Evolutionary conservation across 805 yeast genomes (phyloP).

Genomic region (Cyberlindnera samutprakarnensis): DNA sequence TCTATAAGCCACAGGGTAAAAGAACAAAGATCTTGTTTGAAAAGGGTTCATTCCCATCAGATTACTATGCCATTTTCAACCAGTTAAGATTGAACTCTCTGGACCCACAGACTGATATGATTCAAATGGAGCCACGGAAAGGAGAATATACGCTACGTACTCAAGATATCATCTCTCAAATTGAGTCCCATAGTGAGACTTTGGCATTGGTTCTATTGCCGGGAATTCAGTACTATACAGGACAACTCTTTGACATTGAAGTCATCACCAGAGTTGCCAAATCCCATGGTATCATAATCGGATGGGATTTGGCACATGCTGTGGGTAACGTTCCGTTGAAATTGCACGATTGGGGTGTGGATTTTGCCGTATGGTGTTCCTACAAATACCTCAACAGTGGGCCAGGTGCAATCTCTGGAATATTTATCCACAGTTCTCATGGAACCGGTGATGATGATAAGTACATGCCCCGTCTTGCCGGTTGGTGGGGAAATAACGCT

Average conservation of each 20-base stretch:
- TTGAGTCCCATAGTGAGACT: slow-evolving; percentile 49
- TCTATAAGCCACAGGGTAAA: slow-evolving; percentile 57
- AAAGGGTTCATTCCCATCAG: slow-evolving; percentile 87
- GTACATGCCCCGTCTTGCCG: slow-evolving; percentile 68
- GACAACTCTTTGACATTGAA: slow-evolving; percentile 74
- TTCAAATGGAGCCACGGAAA: slow-evolving; percentile 55
- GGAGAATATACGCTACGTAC: slow-evolving; percentile 54
- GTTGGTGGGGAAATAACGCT: slow-evolving; percentile 95
- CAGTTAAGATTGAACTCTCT: slow-evolving; percentile 57
- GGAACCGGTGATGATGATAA: slow-evolving; percentile 21
- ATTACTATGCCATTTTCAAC: slow-evolving; percentile 76
- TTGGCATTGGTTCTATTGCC: slow-evolving; percentile 74
- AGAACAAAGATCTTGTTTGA: slow-evolving; percentile 75
- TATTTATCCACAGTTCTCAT: slow-evolving; percentile 58
- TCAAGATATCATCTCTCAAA: slow-evolving; percentile 48
- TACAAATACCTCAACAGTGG: slow-evolving; percentile 89
- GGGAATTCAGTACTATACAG: slow-evolving; percentile 89
- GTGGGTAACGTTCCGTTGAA: slow-evolving; percentile 76
- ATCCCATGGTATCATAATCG: slow-evolving; percentile 46
- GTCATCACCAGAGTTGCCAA: slow-evolving; percentile 63
- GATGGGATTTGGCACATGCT: slow-evolving; percentile 97
- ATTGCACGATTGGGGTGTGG: slow-evolving; percentile 85
- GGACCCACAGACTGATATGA: slow-evolving; percentile 42
- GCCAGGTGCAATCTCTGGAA: slow-evolving; percentile 89
- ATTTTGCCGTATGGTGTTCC: slow-evolving; percentile 93